Evolutionary conservation across 495 filamentous ascomycete species (phyloP), one percentile per base, ranked within the genome.

Genomic region (Penicillium turbatum): DNA sequence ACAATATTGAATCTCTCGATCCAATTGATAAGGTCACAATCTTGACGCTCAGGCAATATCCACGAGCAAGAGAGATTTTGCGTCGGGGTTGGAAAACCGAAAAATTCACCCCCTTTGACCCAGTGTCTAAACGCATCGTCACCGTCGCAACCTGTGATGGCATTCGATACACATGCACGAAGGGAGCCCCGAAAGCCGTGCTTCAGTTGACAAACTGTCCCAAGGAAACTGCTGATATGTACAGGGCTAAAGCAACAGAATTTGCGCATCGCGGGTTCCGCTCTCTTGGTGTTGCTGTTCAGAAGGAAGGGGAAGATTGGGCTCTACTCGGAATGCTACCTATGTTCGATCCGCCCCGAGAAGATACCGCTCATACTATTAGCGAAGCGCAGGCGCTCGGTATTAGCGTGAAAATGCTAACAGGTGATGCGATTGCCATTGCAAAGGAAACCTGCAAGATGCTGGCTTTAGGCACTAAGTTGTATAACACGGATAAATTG

Each of bases 401-500:
- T 67, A 84, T 88, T 37, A 82, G 79, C 39, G 85, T 88, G 24
- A 88, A 88, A 66, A 88, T 88, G 85, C 70, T 88, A 43, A 88
- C 85, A 40, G 85, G 85, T 73, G 85, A 88, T 67, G 85, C 85
- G 13, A 80, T 88, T 59, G 85, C 85, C 46, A 88, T 87, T 63
- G 85, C 85, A 21, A 88, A 87, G 60, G 85, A 88, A 69, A 88
- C 85, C 38, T 87, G 85, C 73, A 87, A 87, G 65, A 86, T 88
- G 83, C 69, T 88, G 34, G 83, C 84, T 40, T 71, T 88, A 15
- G 85, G 85, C n/a, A 87, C 83, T 7, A 88, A 88, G 67, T 85
- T 88, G 34, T 87, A 85, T 66, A 87, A 87, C 65, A 87, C 85
- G 5, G 80, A 86, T 37, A 83, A 81, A 63, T 74, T 87, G 42